Percentiles rank a stretch among this genome's conserved stretches.
Evolutionary conservation across 371 early-diverging fungal genomes (phyloP).

Genomic region (Entomophthora muscae): DNA sequence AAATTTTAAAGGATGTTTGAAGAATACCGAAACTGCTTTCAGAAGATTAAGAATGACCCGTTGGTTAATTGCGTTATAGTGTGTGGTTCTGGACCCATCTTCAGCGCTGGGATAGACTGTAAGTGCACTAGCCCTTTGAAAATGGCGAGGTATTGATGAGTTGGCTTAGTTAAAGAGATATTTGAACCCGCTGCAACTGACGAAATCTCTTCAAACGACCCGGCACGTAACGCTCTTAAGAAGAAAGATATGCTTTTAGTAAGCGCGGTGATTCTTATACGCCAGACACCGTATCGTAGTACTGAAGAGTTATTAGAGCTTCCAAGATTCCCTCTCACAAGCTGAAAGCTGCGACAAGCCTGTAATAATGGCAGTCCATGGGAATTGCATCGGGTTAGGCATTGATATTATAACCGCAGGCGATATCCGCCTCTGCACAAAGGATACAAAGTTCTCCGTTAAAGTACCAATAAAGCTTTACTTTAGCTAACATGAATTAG

Average conservation of each 20-base stretch:
- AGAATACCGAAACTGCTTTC: not conserved
- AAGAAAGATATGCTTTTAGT: not conserved
- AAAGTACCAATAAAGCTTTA: slow-evolving; percentile 27
- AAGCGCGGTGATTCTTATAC: not conserved
- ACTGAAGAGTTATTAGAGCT: slow-evolving; percentile 12
- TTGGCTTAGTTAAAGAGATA: not conserved
- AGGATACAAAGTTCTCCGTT: slow-evolving; percentile 65
- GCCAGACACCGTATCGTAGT: too few relatives aligned
- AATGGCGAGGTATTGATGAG: not conserved
- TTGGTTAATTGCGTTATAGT: not conserved
- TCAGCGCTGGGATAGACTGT: slow-evolving; percentile 1
- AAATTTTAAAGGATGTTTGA: not conserved
- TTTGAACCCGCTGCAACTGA: not conserved
- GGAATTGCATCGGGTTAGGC: slow-evolving; percentile 77
- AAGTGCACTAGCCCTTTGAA: not conserved
- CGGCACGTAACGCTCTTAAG: not conserved
- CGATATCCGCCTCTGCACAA: slow-evolving; percentile 72
- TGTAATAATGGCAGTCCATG: slow-evolving; percentile 78
- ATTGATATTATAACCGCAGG: slow-evolving; percentile 78
- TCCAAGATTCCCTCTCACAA: slow-evolving; percentile 48
- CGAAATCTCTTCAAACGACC: not conserved
- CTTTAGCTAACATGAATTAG: not conserved
- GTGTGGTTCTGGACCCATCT: not conserved
- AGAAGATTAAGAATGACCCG: not conserved
- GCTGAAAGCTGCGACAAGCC: slow-evolving; percentile 74